Conservation (phyloP, 192 early-diverging fungal genomes). For the Phlyctochytrium arcticum region DNA sequence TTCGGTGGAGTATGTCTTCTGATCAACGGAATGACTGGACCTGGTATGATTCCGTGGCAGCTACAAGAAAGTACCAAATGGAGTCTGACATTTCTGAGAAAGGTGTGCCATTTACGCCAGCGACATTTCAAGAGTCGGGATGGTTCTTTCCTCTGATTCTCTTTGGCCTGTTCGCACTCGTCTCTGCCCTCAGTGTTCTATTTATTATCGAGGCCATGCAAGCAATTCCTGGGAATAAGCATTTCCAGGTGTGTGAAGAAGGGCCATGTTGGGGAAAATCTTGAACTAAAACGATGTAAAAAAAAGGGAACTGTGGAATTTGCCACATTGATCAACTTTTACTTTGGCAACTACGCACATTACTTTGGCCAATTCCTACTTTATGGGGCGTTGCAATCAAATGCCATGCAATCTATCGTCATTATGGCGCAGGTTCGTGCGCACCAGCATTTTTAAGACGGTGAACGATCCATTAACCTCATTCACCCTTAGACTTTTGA, state of each 20-base stretch:
- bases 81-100: background rate
- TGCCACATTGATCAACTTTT: conserved; percentile 58
- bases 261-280: no score
- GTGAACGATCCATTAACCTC: background rate
- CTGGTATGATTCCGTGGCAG: conserved; percentile 16
- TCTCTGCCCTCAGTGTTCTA: conserved; percentile 43
- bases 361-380: conserved; percentile 43
- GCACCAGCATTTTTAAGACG: background rate
- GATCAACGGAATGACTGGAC: conserved; percentile 52
- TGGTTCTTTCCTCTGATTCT: conserved; percentile 30
- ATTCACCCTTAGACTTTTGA: conserved; percentile 37
- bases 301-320: conserved; percentile 56
- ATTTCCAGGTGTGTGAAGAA: conserved; percentile 42
- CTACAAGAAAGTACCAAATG: background rate
- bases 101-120: conserved; percentile 35
- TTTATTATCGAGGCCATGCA: conserved; percentile 62
- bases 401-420: conserved; percentile 46
- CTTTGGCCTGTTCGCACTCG: conserved; percentile 37
- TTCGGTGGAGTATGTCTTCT: conserved; percentile 45
- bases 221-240: conserved; percentile 52
- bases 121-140: conserved; percentile 40
- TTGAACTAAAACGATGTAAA: no score
- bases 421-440: conserved; percentile 40
- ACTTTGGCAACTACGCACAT: conserved; percentile 43
- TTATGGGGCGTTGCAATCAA: conserved; percentile 44